Evolutionary conservation across 2,329 filamentous ascomycete genomes (phyloP), one percentile per base, ranked within the genome.

Genomic region (Verticillium isaacii): DNA sequence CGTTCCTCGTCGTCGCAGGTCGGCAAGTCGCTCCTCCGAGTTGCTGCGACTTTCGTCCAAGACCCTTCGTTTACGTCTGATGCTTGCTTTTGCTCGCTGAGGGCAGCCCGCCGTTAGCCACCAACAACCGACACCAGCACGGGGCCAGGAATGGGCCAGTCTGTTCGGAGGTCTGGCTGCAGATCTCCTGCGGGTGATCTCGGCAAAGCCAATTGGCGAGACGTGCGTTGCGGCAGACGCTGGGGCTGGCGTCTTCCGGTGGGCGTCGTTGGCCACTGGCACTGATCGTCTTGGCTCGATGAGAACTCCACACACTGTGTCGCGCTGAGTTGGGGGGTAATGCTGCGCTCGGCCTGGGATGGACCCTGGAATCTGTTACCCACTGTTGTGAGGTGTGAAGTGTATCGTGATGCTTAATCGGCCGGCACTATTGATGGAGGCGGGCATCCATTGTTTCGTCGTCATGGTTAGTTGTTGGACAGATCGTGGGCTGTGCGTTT

Each of bases 151-250:
- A 52, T 52, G 23, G 45, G 45, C 45, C 45, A 52, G 45, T 52
- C 45, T 23, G 8, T 52, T 52, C 45, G 45, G 45, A 52, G 45
- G 45, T 23, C 45, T 29, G 36, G 56, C 36, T n/a, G 57, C 41
- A 50, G 57, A 59, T 59, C 57, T 59, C 57, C 29, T 58, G 56
- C 36, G 36, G 56, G 23, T 36, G 23, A 39, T 36, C 34, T 58
- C 34, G 56, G 34, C 36, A 19, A 41, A 37, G 56, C 56, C 56
- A 37, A 58, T 58, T 36, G 56, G 56, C 23, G 56, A 41, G 56
- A 58, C 56, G 56, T 58, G 56, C 56, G 45, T 25, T 23, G 45
- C 45, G 45, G 45, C 19, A 52, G 45, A 52, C 6, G 45, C 19
- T 52, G 45, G 45, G 9, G 7, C 34, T 36, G 29, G 29, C 29